Percentiles rank a stretch among this genome's conserved stretches.
Conservation (phyloP, 2,329 filamentous ascomycete species). For the Calycina marina region DNA sequence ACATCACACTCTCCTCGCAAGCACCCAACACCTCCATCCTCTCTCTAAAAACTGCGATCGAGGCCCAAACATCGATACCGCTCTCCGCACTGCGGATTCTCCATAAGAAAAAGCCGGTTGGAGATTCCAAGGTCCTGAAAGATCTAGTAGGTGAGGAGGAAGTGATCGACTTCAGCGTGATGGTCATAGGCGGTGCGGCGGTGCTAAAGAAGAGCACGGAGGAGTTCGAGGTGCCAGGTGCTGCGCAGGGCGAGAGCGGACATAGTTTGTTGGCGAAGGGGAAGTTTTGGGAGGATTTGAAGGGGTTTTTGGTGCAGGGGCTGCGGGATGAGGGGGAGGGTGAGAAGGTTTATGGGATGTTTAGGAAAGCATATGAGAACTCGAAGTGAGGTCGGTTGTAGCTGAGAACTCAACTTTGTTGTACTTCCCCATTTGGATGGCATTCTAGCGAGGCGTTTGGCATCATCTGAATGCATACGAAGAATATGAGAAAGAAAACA, state of each 20-base stretch:
- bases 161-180: conserved; percentile 64
- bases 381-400: conserved; percentile 4
- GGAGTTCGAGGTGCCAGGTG: conserved; percentile 20
- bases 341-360: conserved; percentile 48
- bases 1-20: conserved; percentile 49
- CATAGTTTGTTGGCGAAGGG: conserved; percentile 48
- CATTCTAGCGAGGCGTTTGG: conserved; percentile 14
- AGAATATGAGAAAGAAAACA: too few relatives aligned
- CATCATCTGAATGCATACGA: too few relatives aligned
- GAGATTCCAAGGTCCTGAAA: conserved; percentile 61
- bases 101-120: conserved; percentile 72
- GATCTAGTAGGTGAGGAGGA: conserved; percentile 50
- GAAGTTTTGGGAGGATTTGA: conserved; percentile 77
- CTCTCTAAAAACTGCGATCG: conserved; percentile 61
- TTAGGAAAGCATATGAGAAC: conserved; percentile 43
- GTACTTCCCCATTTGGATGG: too few relatives aligned
- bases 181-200: conserved; percentile 65
- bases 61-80: conserved; percentile 44
- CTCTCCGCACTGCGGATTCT: conserved; percentile 76
- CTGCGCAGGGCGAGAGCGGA: conserved; percentile 40
- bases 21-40: conserved; percentile 58
- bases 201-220: conserved; percentile 25
- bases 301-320: conserved; percentile 65
- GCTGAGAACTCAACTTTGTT: conserved; percentile 1
- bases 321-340: conserved; percentile 56